These are phyloP conservation scores for Thelonectria rubi DNA, from an alignment of 2,329 filamentous ascomycete genomes.

Conservation along the genomic window DNA sequence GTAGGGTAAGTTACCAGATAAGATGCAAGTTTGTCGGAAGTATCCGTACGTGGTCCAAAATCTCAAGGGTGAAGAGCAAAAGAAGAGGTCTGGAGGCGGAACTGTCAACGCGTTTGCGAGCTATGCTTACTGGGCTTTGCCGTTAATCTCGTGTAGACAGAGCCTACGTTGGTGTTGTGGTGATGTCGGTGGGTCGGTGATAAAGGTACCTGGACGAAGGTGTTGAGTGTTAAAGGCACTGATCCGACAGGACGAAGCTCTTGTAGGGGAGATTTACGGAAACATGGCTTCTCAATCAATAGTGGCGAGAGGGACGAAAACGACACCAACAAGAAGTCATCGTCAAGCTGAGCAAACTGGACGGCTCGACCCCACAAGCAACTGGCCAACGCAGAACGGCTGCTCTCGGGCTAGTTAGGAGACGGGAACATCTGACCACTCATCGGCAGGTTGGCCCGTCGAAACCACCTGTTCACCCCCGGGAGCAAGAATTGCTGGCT, in stretches of 20 bases:
- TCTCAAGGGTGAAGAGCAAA: too few relatives aligned
- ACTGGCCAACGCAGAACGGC: conserved; percentile 12
- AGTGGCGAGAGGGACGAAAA: background rate
- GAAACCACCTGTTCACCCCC: conserved; percentile 23
- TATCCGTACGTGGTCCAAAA: background rate
- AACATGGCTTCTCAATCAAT: background rate
- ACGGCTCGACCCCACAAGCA: conserved; percentile 10
- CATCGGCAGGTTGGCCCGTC: conserved; percentile 13
- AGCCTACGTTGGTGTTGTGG: too few relatives aligned
- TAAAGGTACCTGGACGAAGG: too few relatives aligned
- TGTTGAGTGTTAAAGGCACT: too few relatives aligned
- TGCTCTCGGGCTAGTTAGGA: conserved; percentile 10
- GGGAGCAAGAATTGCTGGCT: conserved; percentile 7
- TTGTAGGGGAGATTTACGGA: background rate
- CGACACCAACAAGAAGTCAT: background rate
- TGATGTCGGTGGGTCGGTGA: too few relatives aligned
- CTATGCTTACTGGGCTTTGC: too few relatives aligned
- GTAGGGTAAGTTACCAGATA: background rate
- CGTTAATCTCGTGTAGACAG: too few relatives aligned
- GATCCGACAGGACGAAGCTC: background rate
- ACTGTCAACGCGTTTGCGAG: too few relatives aligned
- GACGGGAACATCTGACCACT: conserved; percentile 27
- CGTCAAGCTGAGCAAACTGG: background rate
- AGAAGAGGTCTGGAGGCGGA: too few relatives aligned
- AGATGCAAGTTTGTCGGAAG: background rate